Base-by-base conservation (phyloP, 2,329 filamentous ascomycete species). In the Amesomyces nigricolor region DNA sequence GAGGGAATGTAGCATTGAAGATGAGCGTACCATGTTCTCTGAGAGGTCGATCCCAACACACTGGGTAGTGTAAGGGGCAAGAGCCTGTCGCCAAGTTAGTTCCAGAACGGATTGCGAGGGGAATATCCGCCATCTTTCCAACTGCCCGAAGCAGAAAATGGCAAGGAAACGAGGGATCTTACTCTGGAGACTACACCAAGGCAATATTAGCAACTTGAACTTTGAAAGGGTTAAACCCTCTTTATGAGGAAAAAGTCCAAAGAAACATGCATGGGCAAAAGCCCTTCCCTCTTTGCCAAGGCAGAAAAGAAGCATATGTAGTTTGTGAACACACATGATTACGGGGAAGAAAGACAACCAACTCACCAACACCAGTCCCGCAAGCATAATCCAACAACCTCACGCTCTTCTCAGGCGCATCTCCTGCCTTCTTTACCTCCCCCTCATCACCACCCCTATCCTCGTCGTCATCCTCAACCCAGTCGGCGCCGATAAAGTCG, bases 361-460 rank as follows among this genome's bases (percentile, higher is more conserved):
- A 58, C 63, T 38, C 47, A 65, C 63, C 61, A 49, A 62, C 43
- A 17, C 63, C 63, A 48, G 63, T 64, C 2, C 88, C 88, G 65
- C 87, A 91, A 14, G 88, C 88, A 69, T 91, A 91, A 67, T 91
- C 88, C 2, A 91, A 73, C 17, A 89, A 70, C 45, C 78, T 77
- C 42, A 82, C 73, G 54, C 63, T 65, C 64, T 63, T 72, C 47
- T 58, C 61, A 1, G 63, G 56, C n/a, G 40, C 9, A 14, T 38
- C 58, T 55, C 46, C 58, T 52, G 19, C 48, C 55, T 32, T 19
- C 30, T 29, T 47, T 39, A 7, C 63, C 16, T 61, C 64, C 11
- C 58, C 61, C 9, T 66, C 64, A 10, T 64, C 62, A 5, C 67
- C 72, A 26, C 22, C 4, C 2, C 70, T 65, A 1, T 68, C 66